Conservation (phyloP, 768 basidiomycete genomes). For the Termitomyces sp. region DNA sequence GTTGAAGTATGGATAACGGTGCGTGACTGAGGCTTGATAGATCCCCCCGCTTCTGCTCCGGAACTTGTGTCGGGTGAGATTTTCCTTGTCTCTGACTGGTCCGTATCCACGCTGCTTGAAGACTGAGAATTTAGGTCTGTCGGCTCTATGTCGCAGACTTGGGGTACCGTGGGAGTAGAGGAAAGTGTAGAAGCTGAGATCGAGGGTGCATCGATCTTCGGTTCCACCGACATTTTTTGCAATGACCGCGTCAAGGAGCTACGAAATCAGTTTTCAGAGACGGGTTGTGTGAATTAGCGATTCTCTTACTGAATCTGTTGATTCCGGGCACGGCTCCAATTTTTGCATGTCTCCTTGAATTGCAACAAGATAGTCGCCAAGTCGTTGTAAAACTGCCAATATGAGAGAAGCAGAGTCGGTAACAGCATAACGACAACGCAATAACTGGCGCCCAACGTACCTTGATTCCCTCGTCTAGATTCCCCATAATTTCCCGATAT, state of each 20-base stretch:
- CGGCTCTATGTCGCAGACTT: background rate
- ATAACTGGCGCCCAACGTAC: conserved; percentile 26
- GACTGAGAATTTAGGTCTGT: background rate
- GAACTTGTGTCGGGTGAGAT: background rate
- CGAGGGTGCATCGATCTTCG: background rate
- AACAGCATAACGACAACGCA: background rate
- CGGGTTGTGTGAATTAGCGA: background rate
- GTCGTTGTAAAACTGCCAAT: conserved; percentile 80
- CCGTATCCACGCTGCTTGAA: background rate
- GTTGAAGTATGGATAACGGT: background rate
- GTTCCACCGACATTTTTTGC: conserved; percentile 24
- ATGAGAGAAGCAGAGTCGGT: background rate
- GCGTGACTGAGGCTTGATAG: background rate
- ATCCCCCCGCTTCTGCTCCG: background rate
- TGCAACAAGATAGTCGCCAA: conserved; percentile 64
- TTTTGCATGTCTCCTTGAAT: conserved; percentile 71
- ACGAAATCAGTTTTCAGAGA: conserved; percentile 1
- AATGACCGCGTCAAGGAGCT: conserved; percentile 39
- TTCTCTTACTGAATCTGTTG: conserved; percentile 67
- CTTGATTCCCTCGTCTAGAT: conserved; percentile 86
- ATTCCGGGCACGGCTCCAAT: conserved; percentile 67
- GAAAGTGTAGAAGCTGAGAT: background rate
- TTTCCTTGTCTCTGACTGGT: background rate
- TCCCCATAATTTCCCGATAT: conserved; percentile 77
- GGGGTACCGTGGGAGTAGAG: background rate